Conservation (phyloP, 257 asterid species). For the Anisodus acutangulus region DNA sequence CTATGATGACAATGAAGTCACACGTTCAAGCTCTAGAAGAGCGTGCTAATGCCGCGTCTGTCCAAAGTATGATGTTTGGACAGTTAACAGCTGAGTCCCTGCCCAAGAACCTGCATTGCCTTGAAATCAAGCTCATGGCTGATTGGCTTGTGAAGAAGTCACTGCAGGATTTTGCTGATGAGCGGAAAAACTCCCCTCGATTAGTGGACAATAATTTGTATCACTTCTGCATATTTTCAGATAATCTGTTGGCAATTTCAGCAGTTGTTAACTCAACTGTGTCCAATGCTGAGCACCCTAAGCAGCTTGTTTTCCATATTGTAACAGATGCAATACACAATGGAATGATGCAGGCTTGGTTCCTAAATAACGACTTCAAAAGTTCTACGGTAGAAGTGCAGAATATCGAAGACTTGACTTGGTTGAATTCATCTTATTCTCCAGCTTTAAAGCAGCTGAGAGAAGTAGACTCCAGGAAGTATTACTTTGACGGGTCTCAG, state of each 20-base stretch:
- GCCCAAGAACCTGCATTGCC: conserved; percentile 69
- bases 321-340: conserved; percentile 67
- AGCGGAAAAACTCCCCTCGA: conserved; percentile 65
- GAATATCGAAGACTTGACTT: conserved; percentile 64
- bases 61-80: conserved; percentile 68
- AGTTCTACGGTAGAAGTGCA: conserved; percentile 76
- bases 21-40: conserved; percentile 81
- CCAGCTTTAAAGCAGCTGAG: conserved; percentile 60
- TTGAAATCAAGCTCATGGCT: conserved; percentile 60
- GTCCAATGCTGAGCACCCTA: conserved; percentile 76
- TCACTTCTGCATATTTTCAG: conserved; percentile 87
- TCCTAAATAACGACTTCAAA: conserved; percentile 63
- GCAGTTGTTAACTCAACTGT: conserved; percentile 77
- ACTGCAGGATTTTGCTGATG: conserved; percentile 55
- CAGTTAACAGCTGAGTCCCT: conserved; percentile 69
- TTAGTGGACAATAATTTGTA: conserved; percentile 71
- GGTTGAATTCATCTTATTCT: conserved; percentile 73
- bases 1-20: conserved; percentile 76
- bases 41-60: conserved; percentile 60
- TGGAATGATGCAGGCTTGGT: conserved; percentile 90
- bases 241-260: conserved; percentile 72
- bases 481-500: conserved; percentile 46
- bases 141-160: conserved; percentile 65
- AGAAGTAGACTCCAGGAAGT: conserved; percentile 41
- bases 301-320: conserved; percentile 80